Conservation (phyloP, 192 early-diverging fungal genomes). For the Linnemannia hyalina region DNA sequence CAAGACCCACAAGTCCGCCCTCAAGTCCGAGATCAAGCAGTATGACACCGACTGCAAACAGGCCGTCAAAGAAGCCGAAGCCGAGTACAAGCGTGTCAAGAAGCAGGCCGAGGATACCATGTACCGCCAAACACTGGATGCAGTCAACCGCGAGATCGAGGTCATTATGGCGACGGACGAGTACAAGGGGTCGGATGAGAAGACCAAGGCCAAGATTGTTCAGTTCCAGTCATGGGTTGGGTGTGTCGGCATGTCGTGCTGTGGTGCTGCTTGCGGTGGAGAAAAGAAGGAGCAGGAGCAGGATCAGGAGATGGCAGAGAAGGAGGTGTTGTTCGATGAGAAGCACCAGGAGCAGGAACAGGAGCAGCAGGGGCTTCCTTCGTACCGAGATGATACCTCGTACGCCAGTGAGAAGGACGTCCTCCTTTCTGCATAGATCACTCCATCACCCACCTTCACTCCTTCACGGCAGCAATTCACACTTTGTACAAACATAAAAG, state of each 20-base stretch:
- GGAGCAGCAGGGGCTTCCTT: not conserved
- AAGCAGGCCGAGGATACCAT: constrained; percentile 15
- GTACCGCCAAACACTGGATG: not conserved
- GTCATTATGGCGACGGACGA: constrained; percentile 1
- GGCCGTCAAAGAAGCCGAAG: constrained; percentile 12
- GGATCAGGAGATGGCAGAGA: not conserved
- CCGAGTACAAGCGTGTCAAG: constrained; percentile 15
- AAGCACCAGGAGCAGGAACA: not conserved
- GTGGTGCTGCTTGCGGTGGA: not conserved
- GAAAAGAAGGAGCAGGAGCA: not conserved
- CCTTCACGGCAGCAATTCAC: not conserved
- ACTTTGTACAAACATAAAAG: too few species aligned
- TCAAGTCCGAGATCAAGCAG: constrained; percentile 19
- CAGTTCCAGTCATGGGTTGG: constrained; percentile 5
- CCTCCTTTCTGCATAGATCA: not conserved
- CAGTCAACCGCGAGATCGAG: constrained; percentile 21
- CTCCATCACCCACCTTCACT: not conserved
- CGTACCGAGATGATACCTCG: not conserved
- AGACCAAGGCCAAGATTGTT: constrained; percentile 32
- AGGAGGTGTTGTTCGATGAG: not conserved
- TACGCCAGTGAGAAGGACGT: constrained; percentile 1
- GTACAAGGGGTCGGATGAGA: constrained; percentile 13
- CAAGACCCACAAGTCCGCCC: constrained; percentile 8
- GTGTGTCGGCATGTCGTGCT: not conserved
- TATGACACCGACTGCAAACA: constrained; percentile 25